These are phyloP conservation scores for Fusarium equiseti DNA, from an alignment of 2,329 filamentous ascomycete species.

Conservation along the genomic window DNA sequence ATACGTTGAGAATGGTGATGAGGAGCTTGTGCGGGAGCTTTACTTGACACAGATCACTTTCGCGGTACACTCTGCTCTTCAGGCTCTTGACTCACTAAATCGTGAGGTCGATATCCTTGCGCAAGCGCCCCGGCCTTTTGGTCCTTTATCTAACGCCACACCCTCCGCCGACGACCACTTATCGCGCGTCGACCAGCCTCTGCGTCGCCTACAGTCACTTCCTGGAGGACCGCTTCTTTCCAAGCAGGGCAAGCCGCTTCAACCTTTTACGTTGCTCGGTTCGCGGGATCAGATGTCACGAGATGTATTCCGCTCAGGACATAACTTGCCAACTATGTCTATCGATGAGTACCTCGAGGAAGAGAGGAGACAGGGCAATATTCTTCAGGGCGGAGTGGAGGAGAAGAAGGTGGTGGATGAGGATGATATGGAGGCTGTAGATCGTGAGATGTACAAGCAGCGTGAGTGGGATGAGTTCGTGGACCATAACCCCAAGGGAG, in stretches of 20 bases:
- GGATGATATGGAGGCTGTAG: constrained; percentile 88
- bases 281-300: constrained; percentile 79
- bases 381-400: constrained; percentile 91
- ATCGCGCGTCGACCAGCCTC: constrained; percentile 77
- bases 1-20: constrained; percentile 76
- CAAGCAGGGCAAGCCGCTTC: constrained; percentile 83
- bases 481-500: constrained; percentile 87
- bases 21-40: constrained; percentile 83
- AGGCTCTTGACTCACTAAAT: constrained; percentile 86
- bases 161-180: constrained; percentile 64
- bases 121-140: constrained; percentile 71
- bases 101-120: constrained; percentile 87
- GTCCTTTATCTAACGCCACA: constrained; percentile 61
- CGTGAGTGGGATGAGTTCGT: constrained; percentile 95
- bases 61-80: constrained; percentile 82
- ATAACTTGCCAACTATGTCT: constrained; percentile 95
- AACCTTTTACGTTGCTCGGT: constrained; percentile 89
- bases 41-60: constrained; percentile 82
- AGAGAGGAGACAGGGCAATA: constrained; percentile 84
- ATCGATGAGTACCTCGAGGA: constrained; percentile 98
- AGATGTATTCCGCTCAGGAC: constrained; percentile 89
- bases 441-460: constrained; percentile 92
- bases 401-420: constrained; percentile 83
- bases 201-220: constrained; percentile 63
- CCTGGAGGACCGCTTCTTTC: constrained; percentile 80